Evolutionary conservation across 2,329 filamentous ascomycete species (phyloP).

Genomic region (Arthroderma sp.): DNA sequence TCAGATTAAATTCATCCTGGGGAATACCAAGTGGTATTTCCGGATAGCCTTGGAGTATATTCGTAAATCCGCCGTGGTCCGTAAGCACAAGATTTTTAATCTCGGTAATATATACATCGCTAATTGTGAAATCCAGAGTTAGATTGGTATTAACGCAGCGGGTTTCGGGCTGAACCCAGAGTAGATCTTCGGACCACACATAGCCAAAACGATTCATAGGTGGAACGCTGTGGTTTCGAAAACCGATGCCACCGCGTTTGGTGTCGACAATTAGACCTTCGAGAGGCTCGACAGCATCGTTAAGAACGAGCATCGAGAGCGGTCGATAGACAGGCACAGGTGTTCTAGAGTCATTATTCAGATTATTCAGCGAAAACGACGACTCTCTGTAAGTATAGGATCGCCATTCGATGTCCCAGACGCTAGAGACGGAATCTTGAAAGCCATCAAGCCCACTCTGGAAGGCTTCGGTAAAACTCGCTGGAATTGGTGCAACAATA

Average conservation of each 20-base stretch:
- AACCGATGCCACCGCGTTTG: constrained; percentile 29
- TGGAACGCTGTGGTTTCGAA: constrained; percentile 34
- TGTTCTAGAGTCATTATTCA: neutral
- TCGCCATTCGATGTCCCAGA: constrained; percentile 25
- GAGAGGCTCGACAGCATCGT: constrained; percentile 16
- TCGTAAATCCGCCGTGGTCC: constrained; percentile 28
- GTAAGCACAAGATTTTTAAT: constrained; percentile 17
- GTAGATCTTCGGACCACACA: constrained; percentile 30
- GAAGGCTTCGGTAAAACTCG: constrained; percentile 19
- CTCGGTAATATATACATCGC: constrained; percentile 1
- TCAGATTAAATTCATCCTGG: neutral
- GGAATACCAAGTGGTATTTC: constrained; percentile 9
- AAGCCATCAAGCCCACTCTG: constrained; percentile 16
- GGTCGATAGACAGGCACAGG: constrained; percentile 5
- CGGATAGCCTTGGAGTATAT: constrained; percentile 6
- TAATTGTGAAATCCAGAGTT: constrained; percentile 25
- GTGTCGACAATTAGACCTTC: constrained; percentile 32
- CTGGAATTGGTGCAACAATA: constrained; percentile 12
- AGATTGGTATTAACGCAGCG: constrained; percentile 31
- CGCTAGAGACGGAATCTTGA: constrained; percentile 18
- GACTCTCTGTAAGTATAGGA: neutral
- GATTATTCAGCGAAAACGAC: neutral
- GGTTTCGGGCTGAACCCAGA: constrained; percentile 30
- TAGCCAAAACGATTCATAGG: constrained; percentile 17
- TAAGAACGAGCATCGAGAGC: constrained; percentile 16